Conservation (phyloP, 805 yeast genomes). For the Starmerella sirachaensis region DNA sequence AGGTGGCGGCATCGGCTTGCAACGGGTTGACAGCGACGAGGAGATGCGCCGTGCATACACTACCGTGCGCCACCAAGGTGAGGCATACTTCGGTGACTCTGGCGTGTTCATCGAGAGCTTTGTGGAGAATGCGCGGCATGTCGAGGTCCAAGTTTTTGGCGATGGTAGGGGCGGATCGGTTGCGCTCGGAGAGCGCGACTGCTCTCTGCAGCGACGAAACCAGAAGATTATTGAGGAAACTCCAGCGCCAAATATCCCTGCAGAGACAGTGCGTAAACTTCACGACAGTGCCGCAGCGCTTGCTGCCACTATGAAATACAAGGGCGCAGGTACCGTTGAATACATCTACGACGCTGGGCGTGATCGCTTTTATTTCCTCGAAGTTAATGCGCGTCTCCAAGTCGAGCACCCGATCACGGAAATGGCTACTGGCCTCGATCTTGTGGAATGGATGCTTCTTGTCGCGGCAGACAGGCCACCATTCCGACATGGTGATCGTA, state of each 20-base stretch:
- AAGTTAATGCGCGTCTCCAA: slow-evolving; percentile 91
- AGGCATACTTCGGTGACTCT: slow-evolving; percentile 83
- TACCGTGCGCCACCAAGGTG: slow-evolving; percentile 89
- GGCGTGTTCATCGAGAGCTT: slow-evolving; percentile 93
- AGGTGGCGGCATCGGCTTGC: slow-evolving; percentile 98
- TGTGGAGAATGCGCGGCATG: slow-evolving; percentile 91
- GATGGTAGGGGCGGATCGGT: slow-evolving; percentile 89
- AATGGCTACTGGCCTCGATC: slow-evolving; percentile 83
- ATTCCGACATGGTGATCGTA: slow-evolving; percentile 41
- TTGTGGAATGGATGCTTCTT: slow-evolving; percentile 92
- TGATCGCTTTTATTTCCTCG: slow-evolving; percentile 87
- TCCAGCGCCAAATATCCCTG: slow-evolving; percentile 91
- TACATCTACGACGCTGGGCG: slow-evolving; percentile 77
- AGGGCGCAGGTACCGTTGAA: slow-evolving; percentile 96
- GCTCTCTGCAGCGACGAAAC: slow-evolving; percentile 93
- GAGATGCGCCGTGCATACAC: slow-evolving; percentile 78
- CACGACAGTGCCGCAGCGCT: slow-evolving; percentile 75
- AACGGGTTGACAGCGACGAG: slow-evolving; percentile 70
- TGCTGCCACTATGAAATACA: slow-evolving; percentile 73
- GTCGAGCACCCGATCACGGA: slow-evolving; percentile 98
- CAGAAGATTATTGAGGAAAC: slow-evolving; percentile 95
- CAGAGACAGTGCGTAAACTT: slow-evolving; percentile 58
- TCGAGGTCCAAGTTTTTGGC: slow-evolving; percentile 92
- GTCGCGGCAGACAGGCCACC: slow-evolving; percentile 88
- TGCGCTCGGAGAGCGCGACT: slow-evolving; percentile 94